phyloP scores from a whole-genome alignment of 768 basidiomycete species.

The Podaxis sp. region DNA sequence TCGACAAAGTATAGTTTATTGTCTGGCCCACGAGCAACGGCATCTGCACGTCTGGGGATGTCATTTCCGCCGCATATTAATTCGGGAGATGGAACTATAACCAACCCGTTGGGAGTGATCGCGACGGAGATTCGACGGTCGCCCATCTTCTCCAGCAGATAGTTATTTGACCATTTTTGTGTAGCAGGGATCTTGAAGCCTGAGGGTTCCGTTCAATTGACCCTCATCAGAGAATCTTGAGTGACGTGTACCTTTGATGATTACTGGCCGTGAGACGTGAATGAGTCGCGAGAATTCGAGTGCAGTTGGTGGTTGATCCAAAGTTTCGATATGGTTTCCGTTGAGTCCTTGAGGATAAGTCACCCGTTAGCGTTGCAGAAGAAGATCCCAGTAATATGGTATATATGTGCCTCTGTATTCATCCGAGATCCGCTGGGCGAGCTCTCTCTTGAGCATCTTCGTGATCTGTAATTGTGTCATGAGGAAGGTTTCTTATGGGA shows the following conservation, averaged over 20 bases:
- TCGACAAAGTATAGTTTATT: constrained; percentile 69
- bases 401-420: constrained; percentile 38
- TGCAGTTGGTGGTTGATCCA: constrained; percentile 55
- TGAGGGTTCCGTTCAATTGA: constrained; percentile 18
- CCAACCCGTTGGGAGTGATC: constrained; percentile 80
- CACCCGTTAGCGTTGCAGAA: neutral
- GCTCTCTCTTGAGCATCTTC: neutral
- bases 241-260: constrained; percentile 55
- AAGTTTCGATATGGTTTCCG: constrained; percentile 42
- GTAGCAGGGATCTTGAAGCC: constrained; percentile 46
- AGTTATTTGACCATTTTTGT: constrained; percentile 61
- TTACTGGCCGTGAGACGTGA: constrained; percentile 64
- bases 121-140: constrained; percentile 62
- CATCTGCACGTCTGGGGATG: constrained; percentile 64
- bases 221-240: neutral
- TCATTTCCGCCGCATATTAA: constrained; percentile 11
- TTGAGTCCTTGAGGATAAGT: constrained; percentile 46
- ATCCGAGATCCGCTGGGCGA: constrained; percentile 27
- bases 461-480: constrained; percentile 7
- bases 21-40: constrained; percentile 51
- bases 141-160: constrained; percentile 55
- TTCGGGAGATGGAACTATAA: neutral
- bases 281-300: constrained; percentile 67
- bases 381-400: neutral
- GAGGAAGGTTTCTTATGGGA: neutral